phyloP scores from a whole-genome alignment of 345 rosid genomes.

The Erysimum cheiranthoides region DNA sequence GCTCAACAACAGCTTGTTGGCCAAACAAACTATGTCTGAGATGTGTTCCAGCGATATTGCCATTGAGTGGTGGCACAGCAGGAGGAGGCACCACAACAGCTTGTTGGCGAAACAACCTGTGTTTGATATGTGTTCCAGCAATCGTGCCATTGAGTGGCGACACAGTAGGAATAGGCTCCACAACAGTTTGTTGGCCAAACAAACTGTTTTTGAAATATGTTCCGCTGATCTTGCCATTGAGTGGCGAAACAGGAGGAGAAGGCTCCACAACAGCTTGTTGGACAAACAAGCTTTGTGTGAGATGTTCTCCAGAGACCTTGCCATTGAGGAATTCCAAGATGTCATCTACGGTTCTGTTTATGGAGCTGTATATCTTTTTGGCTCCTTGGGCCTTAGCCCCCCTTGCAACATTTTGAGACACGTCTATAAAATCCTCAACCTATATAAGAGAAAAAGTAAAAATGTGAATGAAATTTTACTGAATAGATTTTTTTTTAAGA shows the following conservation, averaged over 20 bases:
- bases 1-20: background rate
- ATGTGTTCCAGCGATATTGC: too few relatives aligned
- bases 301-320: constrained; percentile 26
- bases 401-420: constrained; percentile 55
- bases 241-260: background rate
- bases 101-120: background rate
- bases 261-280: constrained; percentile 21
- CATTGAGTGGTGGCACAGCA: too few relatives aligned
- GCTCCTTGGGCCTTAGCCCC: constrained; percentile 46
- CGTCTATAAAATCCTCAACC: constrained; percentile 61
- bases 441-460: constrained; percentile 36
- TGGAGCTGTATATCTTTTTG: constrained; percentile 47
- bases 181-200: background rate
- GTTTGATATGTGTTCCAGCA: too few relatives aligned
- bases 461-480: constrained; percentile 1
- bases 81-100: too few relatives aligned
- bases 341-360: constrained; percentile 42
- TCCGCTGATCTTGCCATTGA: constrained; percentile 13
- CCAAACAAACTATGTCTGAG: too few relatives aligned
- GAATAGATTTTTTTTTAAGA: background rate
- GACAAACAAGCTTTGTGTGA: constrained; percentile 49
- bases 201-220: background rate
- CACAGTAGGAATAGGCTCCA: background rate
- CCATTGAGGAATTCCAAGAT: constrained; percentile 48
- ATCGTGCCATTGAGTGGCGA: background rate